These are phyloP conservation scores for Dipodascus geniculatus DNA, from an alignment of 805 yeast species.

Conservation along the genomic window DNA sequence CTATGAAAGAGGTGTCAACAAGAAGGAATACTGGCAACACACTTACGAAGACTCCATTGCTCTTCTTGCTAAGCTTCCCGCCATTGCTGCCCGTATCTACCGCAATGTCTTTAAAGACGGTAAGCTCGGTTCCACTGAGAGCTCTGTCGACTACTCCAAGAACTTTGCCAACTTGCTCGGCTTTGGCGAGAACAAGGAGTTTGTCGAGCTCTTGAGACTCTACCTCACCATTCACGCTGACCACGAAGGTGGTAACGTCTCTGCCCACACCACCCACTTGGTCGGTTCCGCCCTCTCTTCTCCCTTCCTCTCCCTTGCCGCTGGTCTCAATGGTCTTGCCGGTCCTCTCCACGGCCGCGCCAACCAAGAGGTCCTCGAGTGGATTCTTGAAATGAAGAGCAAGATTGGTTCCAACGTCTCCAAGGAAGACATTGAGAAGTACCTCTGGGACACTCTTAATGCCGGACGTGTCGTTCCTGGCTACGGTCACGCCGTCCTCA, in stretches of 20 bases:
- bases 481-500: slow-evolving; percentile 78
- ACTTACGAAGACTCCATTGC: slow-evolving; percentile 73
- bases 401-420: slow-evolving; percentile 62
- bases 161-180: slow-evolving; percentile 55
- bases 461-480: slow-evolving; percentile 83
- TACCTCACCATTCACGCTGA: slow-evolving; percentile 76
- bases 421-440: slow-evolving; percentile 57
- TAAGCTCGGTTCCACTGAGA: slow-evolving; percentile 31
- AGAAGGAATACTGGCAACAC: slow-evolving; percentile 74
- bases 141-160: slow-evolving; percentile 47
- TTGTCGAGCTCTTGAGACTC: slow-evolving; percentile 68
- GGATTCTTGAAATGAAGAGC: slow-evolving; percentile 57
- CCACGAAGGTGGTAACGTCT: slow-evolving; percentile 85
- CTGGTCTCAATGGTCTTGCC: slow-evolving; percentile 77
- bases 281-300: slow-evolving; percentile 76
- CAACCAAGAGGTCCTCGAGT: slow-evolving; percentile 76
- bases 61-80: slow-evolving; percentile 70
- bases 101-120: slow-evolving; percentile 80
- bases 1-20: slow-evolving; percentile 71
- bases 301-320: slow-evolving; percentile 67
- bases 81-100: slow-evolving; percentile 73
- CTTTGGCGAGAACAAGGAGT: slow-evolving; percentile 50
- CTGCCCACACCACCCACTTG: slow-evolving; percentile 78
- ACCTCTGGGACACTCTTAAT: slow-evolving; percentile 68
- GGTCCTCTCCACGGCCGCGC: slow-evolving; percentile 87